Evolutionary conservation across 2,329 filamentous ascomycete genomes (phyloP), one percentile per base, ranked within the genome.

Genomic region (Fusarium xyrophilum): DNA sequence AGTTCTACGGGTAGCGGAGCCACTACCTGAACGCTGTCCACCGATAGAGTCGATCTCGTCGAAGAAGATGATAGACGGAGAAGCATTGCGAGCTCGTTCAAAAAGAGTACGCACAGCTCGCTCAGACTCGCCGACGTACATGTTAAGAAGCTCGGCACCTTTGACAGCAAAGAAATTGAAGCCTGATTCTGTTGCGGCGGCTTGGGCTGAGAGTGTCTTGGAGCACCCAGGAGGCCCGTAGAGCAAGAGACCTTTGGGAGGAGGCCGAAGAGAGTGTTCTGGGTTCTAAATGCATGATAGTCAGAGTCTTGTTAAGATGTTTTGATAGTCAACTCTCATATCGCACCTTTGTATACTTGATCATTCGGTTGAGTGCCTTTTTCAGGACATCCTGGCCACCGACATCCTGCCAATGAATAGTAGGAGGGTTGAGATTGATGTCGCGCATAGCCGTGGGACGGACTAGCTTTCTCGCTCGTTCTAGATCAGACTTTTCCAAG

Each of bases 91-190:
- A 2, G 95, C 95, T 72, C 94, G 92, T 55, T 90, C 86, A 77
- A 98, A 97, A 2, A 97, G 88, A 57, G 93, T 91, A 38, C 95
- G 89, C 42, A 97, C 86, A 11, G 91, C 90, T 14, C 93, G 88
- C 80, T 98, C 95, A 4, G 93, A 95, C 78, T 98, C 95, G 65
- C 95, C 95, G 21, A 98, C 94, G 79, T 97, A 98, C 92, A 97
- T 97, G 80, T 93, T 96, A 63, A 97, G 89, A 15, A 97, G 86
- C 79, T 97, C 95, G 36, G 93, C 93, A 28, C 93, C 95, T 80
- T 97, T 97, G 69, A 98, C 92, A 12, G 93, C 91, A 76, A 97
- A 90, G 83, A 97, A 97, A 78, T 97, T 97, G 79, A 96, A 90
- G 7, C 91, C 91, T 32, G 92, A 93, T 77, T 96, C 93, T 10